phyloP scores from a whole-genome alignment of 192 early-diverging fungal species.

The Ambispora gerdemannii region DNA sequence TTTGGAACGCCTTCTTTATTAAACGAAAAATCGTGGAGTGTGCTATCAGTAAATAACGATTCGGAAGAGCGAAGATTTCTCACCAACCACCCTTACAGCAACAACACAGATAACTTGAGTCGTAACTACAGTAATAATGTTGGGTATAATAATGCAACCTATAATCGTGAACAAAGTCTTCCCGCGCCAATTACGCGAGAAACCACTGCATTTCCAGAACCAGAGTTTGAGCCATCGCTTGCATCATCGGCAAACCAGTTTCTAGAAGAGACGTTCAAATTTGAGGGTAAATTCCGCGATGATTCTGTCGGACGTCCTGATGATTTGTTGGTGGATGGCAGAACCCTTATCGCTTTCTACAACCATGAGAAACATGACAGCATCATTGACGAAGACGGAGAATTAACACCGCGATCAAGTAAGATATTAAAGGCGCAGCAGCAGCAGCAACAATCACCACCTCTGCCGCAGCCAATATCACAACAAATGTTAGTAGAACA shows the following conservation, averaged over 20 bases:
- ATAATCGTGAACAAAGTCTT: background rate
- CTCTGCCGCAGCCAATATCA: too few species aligned
- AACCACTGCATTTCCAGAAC: background rate
- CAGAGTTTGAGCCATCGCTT: background rate
- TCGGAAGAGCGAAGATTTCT: slow-evolving; percentile 1
- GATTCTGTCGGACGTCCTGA: slow-evolving; percentile 6
- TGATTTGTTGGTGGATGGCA: too few species aligned
- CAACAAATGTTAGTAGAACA: background rate
- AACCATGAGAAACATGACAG: background rate
- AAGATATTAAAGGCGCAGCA: background rate
- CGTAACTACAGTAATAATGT: background rate
- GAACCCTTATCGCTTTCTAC: too few species aligned
- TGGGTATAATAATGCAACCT: too few species aligned
- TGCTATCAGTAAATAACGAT: background rate
- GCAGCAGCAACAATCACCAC: background rate
- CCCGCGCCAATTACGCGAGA: background rate
- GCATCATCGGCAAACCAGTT: background rate
- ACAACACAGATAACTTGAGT: background rate
- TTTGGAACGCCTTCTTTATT: background rate
- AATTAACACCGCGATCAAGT: background rate
- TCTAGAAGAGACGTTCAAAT: slow-evolving; percentile 11
- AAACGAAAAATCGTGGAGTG: background rate
- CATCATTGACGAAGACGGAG: background rate
- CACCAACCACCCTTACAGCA: background rate
- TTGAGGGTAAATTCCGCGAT: background rate